Conservation (phyloP, 331 rosid genomes). For the Dryas integrifolia region DNA sequence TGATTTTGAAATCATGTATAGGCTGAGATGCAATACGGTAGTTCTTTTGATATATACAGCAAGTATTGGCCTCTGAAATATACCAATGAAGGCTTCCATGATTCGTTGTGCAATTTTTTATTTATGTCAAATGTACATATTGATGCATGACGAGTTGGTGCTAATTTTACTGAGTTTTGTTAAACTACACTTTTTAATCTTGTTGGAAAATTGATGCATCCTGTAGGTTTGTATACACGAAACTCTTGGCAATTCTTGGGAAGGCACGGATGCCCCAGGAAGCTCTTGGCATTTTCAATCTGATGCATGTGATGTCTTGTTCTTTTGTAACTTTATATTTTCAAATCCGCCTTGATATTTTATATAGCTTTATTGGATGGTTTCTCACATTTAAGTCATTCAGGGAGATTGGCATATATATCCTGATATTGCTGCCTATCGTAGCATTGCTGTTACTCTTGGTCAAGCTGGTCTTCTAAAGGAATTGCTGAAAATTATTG, state of each 20-base stretch:
- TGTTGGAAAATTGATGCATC: constrained; percentile 17
- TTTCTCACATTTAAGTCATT: constrained; percentile 36
- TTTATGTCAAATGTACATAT: background rate
- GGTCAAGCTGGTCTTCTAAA: constrained; percentile 86
- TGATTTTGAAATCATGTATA: background rate
- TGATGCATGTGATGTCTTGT: constrained; percentile 67
- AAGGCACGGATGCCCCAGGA: constrained; percentile 74
- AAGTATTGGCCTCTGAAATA: background rate
- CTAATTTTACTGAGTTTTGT: constrained; percentile 13
- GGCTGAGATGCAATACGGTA: background rate
- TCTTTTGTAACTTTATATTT: constrained; percentile 28
- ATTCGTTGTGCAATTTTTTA: background rate
- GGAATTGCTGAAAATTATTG: constrained; percentile 69
- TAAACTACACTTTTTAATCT: constrained; percentile 16
- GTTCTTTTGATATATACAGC: background rate
- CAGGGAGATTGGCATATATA: constrained; percentile 66
- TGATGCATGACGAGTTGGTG: constrained; percentile 3
- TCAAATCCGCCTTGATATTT: constrained; percentile 14
- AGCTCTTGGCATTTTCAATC: constrained; percentile 70
- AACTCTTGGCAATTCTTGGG: constrained; percentile 86
- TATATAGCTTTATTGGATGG: constrained; percentile 29
- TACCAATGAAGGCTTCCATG: background rate
- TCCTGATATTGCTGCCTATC: constrained; percentile 95
- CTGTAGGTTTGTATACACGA: constrained; percentile 88
- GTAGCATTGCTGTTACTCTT: constrained; percentile 84